Base-by-base conservation (phyloP, 257 asterid genomes). In the Ocimum tenuiflorum region DNA sequence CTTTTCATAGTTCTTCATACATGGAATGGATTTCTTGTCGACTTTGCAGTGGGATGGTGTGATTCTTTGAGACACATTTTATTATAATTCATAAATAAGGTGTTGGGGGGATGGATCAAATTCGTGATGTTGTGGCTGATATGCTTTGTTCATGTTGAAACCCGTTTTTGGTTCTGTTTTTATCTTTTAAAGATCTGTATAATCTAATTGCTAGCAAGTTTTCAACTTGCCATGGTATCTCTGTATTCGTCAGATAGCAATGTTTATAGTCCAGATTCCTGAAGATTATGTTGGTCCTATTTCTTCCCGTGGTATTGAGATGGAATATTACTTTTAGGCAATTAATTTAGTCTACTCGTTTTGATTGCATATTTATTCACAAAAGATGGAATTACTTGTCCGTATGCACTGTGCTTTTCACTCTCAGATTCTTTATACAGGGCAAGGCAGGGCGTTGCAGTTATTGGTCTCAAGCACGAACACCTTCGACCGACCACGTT, bases 381-480 rank as follows among this genome's bases (percentile, higher is more conserved):
- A 58, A 65, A 49, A 63, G 66, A 53, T 69, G 51, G 73, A 36
- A 58, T 72, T 36, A 71, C 64, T 68, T 78, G 71, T 67, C 70
- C 36, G 73, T 8, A 66, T 50, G 73, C 78, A 67, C 45, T 51
- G 50, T 67, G 67, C 60, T 39, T 72, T 59, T 45, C 14, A 48
- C 50, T 57, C 64, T 12, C 35, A 48, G 66, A 60, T 61, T 75
- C 67, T 64, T 60, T 64, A 17, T 48, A 65, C 72, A 41, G 59
- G 63, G 27, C 13, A 19, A 18, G 55, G 63, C 20, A 67, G 48
- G 62, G n/a, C 50, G 46, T 46, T 9, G 52, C 66, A 63, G 76
- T 69, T 53, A 80, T 73, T 76, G 77, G 75, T 47, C 18, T 29
- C 72, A 63, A 20, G 56, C 63, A 63, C 54, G 27, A 66, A 69